Evolutionary conservation across 768 basidiomycete genomes (phyloP).

Genomic region (Neoboletus subvelutipes): DNA sequence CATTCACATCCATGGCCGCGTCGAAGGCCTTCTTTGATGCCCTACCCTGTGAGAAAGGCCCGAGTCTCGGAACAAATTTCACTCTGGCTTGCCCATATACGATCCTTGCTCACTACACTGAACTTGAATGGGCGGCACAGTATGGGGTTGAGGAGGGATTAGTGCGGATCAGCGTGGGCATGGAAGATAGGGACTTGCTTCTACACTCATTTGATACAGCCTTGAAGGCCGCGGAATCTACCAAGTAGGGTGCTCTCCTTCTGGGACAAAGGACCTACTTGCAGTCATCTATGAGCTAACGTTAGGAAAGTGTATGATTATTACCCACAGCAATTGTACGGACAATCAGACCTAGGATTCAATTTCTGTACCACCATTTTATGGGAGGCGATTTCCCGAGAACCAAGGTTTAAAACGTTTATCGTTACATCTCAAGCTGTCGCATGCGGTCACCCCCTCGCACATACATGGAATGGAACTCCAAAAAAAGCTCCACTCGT

Average conservation of each 20-base stretch:
- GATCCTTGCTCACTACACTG: constrained; percentile 84
- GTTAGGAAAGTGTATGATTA: background rate
- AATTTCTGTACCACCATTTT: constrained; percentile 1
- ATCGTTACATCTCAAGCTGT: too few species aligned
- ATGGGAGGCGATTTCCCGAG: too few species aligned
- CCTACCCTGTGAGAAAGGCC: constrained; percentile 84
- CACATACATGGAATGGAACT: background rate
- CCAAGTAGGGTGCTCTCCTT: constrained; percentile 5
- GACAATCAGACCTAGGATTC: background rate
- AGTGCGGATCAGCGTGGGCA: constrained; percentile 88
- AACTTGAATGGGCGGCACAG: constrained; percentile 87
- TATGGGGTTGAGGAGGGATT: constrained; percentile 84
- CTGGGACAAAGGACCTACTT: background rate
- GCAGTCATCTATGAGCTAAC: background rate
- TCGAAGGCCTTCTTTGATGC: constrained; percentile 83
- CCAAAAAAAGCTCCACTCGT: background rate
- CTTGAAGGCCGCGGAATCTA: constrained; percentile 67
- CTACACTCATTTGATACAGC: constrained; percentile 61
- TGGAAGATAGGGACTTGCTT: constrained; percentile 68
- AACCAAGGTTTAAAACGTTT: too few species aligned
- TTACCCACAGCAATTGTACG: background rate
- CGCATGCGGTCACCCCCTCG: background rate
- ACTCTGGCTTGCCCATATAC: constrained; percentile 94
- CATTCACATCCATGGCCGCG: constrained; percentile 68
- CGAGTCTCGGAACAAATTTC: constrained; percentile 92